A percentile compares a stretch with the other conserved stretches of the same genome.
These are phyloP conservation scores for Cyclotella baltica DNA, from an alignment of 108 stramenopile species.

Conservation along the genomic window DNA sequence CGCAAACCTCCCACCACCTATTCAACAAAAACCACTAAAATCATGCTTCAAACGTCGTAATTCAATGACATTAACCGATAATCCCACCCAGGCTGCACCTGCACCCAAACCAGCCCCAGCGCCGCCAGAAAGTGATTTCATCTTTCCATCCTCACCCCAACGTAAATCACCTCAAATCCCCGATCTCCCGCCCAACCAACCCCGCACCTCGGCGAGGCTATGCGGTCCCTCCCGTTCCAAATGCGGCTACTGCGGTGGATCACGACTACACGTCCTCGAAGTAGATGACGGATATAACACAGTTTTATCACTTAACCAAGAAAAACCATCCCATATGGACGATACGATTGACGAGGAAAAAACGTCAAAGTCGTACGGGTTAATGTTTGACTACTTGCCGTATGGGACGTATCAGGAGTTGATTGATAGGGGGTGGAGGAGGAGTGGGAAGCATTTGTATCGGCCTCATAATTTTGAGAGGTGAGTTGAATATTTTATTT, in stretches of 20 bases:
- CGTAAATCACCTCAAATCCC: not conserved
- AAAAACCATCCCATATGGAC: not conserved
- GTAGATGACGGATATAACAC: slow-evolving; percentile 37
- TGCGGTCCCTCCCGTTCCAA: slow-evolving; percentile 63
- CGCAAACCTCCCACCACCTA: not conserved
- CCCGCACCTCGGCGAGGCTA: slow-evolving; percentile 37
- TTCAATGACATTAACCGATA: too few species aligned
- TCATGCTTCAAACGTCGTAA: not conserved
- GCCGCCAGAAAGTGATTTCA: not conserved
- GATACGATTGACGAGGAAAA: slow-evolving; percentile 35
- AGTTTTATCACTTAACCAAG: slow-evolving; percentile 16
- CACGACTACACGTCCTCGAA: slow-evolving; percentile 49
- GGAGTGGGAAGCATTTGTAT: slow-evolving; percentile 84
- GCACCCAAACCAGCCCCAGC: not conserved
- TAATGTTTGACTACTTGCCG: slow-evolving; percentile 63
- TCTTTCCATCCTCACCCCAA: too few species aligned
- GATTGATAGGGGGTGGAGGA: slow-evolving; percentile 82
- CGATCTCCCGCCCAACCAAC: not conserved
- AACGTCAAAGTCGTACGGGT: slow-evolving; percentile 73
- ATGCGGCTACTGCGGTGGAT: slow-evolving; percentile 84
- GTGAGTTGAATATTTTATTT: slow-evolving; percentile 1
- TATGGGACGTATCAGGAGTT: slow-evolving; percentile 67
- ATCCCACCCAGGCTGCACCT: too few species aligned
- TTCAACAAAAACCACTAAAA: not conserved
- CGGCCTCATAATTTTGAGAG: slow-evolving; percentile 78